These are phyloP conservation scores for Diplodia sapinea DNA, from an alignment of 2,329 filamentous ascomycete genomes.

Conservation along the genomic window DNA sequence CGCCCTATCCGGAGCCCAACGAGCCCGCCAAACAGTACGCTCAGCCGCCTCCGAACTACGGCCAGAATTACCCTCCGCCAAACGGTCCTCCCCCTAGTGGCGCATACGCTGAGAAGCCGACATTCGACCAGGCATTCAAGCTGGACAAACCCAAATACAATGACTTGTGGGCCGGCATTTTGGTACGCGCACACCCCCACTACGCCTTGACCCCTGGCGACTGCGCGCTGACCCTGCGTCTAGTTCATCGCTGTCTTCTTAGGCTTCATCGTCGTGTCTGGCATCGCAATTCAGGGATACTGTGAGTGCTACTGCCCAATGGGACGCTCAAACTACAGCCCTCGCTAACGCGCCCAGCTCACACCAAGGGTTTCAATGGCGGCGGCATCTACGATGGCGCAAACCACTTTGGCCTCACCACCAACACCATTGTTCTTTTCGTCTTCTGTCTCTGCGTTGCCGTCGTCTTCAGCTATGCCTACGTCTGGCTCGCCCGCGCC, in stretches of 20 bases:
- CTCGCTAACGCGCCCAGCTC: conserved; percentile 46
- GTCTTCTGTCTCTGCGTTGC: conserved; percentile 76
- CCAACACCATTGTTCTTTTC: conserved; percentile 87
- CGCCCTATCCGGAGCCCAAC: conserved; percentile 41
- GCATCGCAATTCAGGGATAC: conserved; percentile 76
- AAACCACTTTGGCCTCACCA: conserved; percentile 73
- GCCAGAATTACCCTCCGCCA: conserved; percentile 34
- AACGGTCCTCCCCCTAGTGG: conserved; percentile 17
- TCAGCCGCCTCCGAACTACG: conserved; percentile 38
- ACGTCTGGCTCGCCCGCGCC: conserved; percentile 74
- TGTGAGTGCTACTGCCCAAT: conserved; percentile 36
- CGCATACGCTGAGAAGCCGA: conserved; percentile 53
- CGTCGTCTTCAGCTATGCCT: conserved; percentile 74
- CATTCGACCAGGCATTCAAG: conserved; percentile 82
- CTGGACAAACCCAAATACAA: conserved; percentile 85
- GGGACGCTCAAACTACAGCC: background rate
- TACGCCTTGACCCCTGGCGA: background rate
- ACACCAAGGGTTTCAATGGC: conserved; percentile 67
- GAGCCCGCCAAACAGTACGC: conserved; percentile 40
- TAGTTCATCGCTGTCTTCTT: conserved; percentile 72
- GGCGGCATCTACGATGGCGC: conserved; percentile 73
- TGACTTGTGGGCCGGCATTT: conserved; percentile 84
- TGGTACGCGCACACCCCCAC: conserved; percentile 56
- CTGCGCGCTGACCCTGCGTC: conserved; percentile 19
- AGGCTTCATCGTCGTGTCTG: conserved; percentile 79